phyloP scores from a whole-genome alignment of 139 green algal genomes.

The Micractinium sp. region DNA sequence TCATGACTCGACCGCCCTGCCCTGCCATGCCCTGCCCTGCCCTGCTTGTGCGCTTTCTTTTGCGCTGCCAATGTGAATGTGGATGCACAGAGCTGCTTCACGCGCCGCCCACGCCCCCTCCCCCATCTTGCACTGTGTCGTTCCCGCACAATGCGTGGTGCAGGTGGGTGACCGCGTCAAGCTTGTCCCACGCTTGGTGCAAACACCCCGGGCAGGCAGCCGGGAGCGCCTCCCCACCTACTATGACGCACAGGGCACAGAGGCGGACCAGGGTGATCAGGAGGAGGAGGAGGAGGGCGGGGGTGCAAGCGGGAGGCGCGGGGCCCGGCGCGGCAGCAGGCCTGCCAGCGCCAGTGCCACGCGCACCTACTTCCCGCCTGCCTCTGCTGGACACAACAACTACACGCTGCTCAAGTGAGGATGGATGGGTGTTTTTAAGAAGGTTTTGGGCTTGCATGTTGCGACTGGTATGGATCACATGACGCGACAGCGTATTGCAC shows the following conservation, averaged over 20 bases:
- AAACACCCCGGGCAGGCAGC: neutral
- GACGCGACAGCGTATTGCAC: too few species aligned
- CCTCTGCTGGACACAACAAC: slow-evolving; percentile 47
- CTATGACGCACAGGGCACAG: slow-evolving; percentile 23
- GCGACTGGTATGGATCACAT: too few species aligned
- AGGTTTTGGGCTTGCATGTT: too few species aligned
- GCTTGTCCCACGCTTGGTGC: slow-evolving; percentile 9
- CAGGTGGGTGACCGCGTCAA: slow-evolving; percentile 27
- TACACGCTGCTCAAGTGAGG: slow-evolving; percentile 67
- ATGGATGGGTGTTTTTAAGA: neutral
- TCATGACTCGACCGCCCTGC: too few species aligned
- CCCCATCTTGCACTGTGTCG: too few species aligned
- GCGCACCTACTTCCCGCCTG: slow-evolving; percentile 50
- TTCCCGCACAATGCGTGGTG: too few species aligned
- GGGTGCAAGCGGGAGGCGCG: neutral
- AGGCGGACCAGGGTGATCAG: neutral
- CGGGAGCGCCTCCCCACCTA: slow-evolving; percentile 44
- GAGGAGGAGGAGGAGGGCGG: neutral
- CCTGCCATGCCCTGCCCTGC: too few species aligned
- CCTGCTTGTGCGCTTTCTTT: too few species aligned
- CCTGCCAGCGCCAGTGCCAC: neutral
- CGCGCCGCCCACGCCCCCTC: too few species aligned
- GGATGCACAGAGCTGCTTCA: too few species aligned
- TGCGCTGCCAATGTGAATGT: too few species aligned
- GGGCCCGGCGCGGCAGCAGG: too few species aligned